Evolutionary conservation across 176 grass and related monocot genomes (phyloP).

Genomic region (Otatea glauca): DNA sequence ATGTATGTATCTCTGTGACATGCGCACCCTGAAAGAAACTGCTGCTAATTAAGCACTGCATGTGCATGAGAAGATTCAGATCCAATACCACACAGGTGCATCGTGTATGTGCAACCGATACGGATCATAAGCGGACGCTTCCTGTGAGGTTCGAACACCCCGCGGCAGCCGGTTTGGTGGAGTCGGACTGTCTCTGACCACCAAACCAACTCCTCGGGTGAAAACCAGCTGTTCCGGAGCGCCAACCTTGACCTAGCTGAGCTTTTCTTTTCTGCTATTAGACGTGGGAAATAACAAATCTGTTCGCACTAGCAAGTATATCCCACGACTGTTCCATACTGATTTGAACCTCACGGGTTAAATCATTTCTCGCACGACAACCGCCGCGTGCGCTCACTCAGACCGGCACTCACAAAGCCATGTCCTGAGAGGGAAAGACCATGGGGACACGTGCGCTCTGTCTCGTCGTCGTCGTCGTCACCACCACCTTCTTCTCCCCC

Average conservation of each 20-base stretch:
- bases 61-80: not conserved
- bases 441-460: not conserved
- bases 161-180: not conserved
- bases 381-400: not conserved
- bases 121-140: not conserved
- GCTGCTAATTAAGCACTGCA: not conserved
- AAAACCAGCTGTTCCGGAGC: not conserved
- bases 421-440: slow-evolving; percentile 24
- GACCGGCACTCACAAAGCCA: not conserved
- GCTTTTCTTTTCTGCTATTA: not conserved
- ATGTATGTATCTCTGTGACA: too few relatives aligned
- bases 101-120: too few relatives aligned
- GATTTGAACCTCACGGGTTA: not conserved
- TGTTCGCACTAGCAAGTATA: not conserved
- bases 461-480: slow-evolving; percentile 4
- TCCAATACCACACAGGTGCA: too few relatives aligned
- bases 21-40: too few relatives aligned
- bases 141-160: not conserved
- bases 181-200: not conserved
- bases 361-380: not conserved
- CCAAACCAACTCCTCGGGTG: not conserved
- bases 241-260: not conserved
- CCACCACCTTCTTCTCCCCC: not conserved
- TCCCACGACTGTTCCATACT: not conserved
- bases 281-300: not conserved